Conservation (phyloP, 78 protist genomes). For the Pelomyxa schiedti region DNA sequence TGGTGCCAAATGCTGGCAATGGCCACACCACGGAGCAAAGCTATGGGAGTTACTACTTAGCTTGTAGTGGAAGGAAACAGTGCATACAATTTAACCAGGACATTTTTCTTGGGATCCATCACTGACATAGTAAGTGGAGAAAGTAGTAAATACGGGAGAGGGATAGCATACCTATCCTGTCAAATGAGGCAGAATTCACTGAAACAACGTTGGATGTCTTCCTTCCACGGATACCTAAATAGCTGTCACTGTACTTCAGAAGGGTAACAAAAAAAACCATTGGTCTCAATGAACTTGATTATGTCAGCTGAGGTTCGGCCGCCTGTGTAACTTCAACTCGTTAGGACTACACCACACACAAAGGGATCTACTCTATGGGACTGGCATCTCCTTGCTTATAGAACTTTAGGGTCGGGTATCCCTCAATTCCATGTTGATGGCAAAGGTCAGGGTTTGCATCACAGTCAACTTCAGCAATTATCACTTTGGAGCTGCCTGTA, state of each 20-base stretch:
- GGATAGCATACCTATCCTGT: too few relatives aligned
- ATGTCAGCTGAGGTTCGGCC: slow-evolving; percentile 56
- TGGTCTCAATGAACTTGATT: slow-evolving; percentile 43
- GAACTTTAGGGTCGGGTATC: slow-evolving; percentile 81
- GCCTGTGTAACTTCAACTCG: slow-evolving; percentile 45
- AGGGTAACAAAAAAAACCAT: background rate
- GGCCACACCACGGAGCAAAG: slow-evolving; percentile 93
- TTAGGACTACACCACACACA: background rate
- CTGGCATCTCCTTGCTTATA: slow-evolving; percentile 52
- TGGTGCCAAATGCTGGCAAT: slow-evolving; percentile 75
- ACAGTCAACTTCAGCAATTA: slow-evolving; percentile 73
- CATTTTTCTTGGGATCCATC: slow-evolving; percentile 38
- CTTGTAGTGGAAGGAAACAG: too few relatives aligned
- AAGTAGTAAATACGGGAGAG: too few relatives aligned
- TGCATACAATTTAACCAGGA: slow-evolving; percentile 65
- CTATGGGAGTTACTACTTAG: too few relatives aligned
- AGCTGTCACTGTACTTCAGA: background rate
- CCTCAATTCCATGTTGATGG: slow-evolving; percentile 46
- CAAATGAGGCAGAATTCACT: slow-evolving; percentile 54
- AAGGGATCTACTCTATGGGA: slow-evolving; percentile 12
- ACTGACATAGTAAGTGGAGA: too few relatives aligned
- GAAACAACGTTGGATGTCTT: slow-evolving; percentile 46
- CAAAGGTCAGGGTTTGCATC: slow-evolving; percentile 37
- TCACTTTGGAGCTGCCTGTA: slow-evolving; percentile 13
- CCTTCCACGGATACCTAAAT: slow-evolving; percentile 7